Percentiles rank a stretch among this genome's conserved stretches.
These are phyloP conservation scores for Podospora conica DNA, from an alignment of 495 filamentous ascomycete species.

Conservation along the genomic window DNA sequence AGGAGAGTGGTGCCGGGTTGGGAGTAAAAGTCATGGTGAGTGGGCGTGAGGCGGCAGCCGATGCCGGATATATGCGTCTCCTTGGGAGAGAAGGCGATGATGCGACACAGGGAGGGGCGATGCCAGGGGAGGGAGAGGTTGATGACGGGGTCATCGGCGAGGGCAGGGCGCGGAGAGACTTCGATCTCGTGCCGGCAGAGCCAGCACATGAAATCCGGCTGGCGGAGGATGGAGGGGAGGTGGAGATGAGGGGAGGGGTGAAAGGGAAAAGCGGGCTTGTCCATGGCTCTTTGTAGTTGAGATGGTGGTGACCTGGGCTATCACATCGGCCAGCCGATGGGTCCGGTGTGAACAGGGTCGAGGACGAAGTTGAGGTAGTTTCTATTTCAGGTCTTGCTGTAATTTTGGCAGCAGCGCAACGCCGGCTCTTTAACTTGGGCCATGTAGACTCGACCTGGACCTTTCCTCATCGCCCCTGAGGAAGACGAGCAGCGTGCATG, in stretches of 20 bases:
- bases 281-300: background rate
- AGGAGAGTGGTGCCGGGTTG: background rate
- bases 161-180: background rate
- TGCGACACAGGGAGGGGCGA: background rate
- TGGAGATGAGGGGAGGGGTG: background rate
- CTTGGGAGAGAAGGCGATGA: conserved; percentile 1
- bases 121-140: background rate
- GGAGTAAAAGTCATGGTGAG: conserved; percentile 1
- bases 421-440: background rate
- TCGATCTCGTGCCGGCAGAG: conserved; percentile 17
- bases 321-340: background rate
- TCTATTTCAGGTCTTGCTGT: background rate
- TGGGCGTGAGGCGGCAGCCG: conserved; percentile 1
- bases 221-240: background rate
- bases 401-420: background rate
- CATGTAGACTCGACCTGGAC: background rate
- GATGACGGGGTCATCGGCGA: background rate
- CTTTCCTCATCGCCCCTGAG: background rate
- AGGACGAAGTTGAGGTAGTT: background rate
- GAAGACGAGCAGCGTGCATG: background rate
- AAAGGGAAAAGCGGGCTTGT: background rate
- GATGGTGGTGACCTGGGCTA: background rate
- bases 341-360: background rate
- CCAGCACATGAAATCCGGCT: conserved; percentile 13
- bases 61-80: conserved; percentile 1